Evolutionary conservation across 129 eudicot species (phyloP).

Genomic region (Erigeron canadensis): DNA sequence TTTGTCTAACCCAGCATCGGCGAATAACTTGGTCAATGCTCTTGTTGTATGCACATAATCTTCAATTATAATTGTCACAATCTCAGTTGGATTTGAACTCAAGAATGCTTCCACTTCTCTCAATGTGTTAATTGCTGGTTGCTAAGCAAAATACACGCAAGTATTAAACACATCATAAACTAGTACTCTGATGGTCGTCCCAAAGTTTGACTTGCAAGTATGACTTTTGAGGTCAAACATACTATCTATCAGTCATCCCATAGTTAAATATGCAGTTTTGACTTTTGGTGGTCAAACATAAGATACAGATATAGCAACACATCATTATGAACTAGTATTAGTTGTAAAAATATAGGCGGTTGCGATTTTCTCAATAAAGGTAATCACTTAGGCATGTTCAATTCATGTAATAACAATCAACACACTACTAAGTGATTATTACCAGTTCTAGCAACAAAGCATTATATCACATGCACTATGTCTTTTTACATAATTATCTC

Average conservation of each 20-base stretch:
- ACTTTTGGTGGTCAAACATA: too few relatives aligned
- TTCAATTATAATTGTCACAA: conserved; percentile 91
- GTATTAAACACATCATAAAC: conserved; percentile 14
- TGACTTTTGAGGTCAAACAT: conserved; percentile 18
- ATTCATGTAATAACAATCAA: neutral
- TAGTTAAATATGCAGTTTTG: too few relatives aligned
- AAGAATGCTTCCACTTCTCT: conserved; percentile 97
- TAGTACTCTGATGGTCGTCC: neutral
- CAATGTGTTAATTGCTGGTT: conserved; percentile 90
- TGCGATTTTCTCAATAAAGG: neutral
- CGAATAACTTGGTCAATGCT: conserved; percentile 73
- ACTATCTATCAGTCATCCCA: neutral
- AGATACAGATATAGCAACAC: too few relatives aligned
- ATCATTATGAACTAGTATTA: too few relatives aligned
- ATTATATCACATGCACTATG: neutral
- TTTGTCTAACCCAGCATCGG: conserved; percentile 81
- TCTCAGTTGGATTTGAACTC: conserved; percentile 71
- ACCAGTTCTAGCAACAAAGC: neutral
- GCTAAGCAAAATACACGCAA: conserved; percentile 43
- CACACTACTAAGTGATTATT: too few relatives aligned
- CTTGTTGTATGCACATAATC: conserved; percentile 93
- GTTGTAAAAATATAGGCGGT: too few relatives aligned
- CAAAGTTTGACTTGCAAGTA: neutral
- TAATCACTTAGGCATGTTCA: neutral
- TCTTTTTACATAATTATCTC: neutral